Evolutionary conservation across 441 rosid species (phyloP), one percentile per base, ranked within the genome.

Genomic region (Euphorbia corollata): DNA sequence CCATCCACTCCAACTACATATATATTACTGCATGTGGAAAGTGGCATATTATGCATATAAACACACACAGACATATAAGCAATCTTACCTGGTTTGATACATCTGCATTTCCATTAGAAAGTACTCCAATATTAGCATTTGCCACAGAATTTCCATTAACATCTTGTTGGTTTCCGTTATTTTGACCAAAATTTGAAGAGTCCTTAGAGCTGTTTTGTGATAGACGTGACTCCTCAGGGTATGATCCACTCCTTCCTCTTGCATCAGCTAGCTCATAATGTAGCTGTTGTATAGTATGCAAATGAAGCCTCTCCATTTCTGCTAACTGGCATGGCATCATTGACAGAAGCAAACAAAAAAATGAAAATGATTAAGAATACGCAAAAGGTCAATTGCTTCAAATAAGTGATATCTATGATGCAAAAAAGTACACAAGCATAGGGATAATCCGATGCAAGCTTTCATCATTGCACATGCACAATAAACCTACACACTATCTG

Each of bases 241-340:
- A 85, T 38, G 87, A 69, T 48, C 89, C 85, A 71, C 73, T 78
- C 70, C 86, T 86, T 77, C 84, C 96, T 76, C 82, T 94, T n/a
- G 74, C 80, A 76, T 85, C 87, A 65, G 90, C 90, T 69, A 91
- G 79, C 80, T 91, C 92, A 77, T 78, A 75, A 67, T 90, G 98
- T 78, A 91, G 97, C 69, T 91, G 99, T 68, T 91, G 96, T 55
- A 95, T 73, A 61, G 91, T 73, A 82, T 87, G 97, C 78, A 84
- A 43, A 79, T 91, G 97, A 75, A 84, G 74, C 77, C 98, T 84
- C 85, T 94, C 99, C 86, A 90, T 83, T 77, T 94, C 99, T 18
- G 81, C 82, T 78, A 91, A 85, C 99, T 95, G 82, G 67, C 64
- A 71, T 45, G 61, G 74, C 66, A 32, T 63, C 74, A 55, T 71